phyloP scores from a whole-genome alignment of 2,329 filamentous ascomycete species.

The Colletotrichum sojae region DNA sequence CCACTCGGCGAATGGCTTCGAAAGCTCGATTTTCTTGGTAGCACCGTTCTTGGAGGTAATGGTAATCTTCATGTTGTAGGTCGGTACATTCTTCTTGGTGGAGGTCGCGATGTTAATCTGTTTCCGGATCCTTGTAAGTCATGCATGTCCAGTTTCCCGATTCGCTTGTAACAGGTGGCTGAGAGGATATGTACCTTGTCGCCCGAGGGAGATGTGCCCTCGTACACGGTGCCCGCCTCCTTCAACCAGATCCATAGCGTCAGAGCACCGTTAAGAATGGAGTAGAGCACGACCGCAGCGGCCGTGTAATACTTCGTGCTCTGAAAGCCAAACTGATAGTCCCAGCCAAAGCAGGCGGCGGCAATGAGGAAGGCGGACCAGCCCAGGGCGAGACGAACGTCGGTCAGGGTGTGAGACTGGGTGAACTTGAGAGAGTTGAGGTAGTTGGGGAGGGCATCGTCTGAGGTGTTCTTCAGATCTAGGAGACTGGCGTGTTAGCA shows the following conservation, averaged over 20 bases:
- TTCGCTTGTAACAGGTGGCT: background rate
- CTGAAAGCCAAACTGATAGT: conserved; percentile 93
- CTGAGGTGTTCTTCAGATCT: conserved; percentile 97
- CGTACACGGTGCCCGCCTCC: conserved; percentile 87
- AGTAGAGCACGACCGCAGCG: conserved; percentile 84
- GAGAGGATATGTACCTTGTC: conserved; percentile 67
- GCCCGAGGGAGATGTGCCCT: conserved; percentile 76
- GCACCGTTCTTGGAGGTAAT: conserved; percentile 59
- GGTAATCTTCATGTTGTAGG: conserved; percentile 82
- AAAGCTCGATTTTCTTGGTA: conserved; percentile 65
- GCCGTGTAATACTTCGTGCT: conserved; percentile 85
- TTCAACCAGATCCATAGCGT: conserved; percentile 89
- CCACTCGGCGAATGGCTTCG: conserved; percentile 79
- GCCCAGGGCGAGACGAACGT: conserved; percentile 86
- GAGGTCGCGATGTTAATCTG: conserved; percentile 82
- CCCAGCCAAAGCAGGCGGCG: conserved; percentile 88
- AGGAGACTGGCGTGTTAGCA: conserved; percentile 39
- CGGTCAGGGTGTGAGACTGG: conserved; percentile 84
- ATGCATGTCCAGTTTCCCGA: background rate
- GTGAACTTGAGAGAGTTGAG: conserved; percentile 88
- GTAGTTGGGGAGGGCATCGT: conserved; percentile 95
- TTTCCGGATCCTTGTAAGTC: conserved; percentile 37
- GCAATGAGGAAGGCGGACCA: conserved; percentile 86
- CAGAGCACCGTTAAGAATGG: conserved; percentile 81
- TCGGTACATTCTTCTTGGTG: conserved; percentile 83